These are phyloP conservation scores for Hevea brasiliensis DNA, from an alignment of 345 rosid species.

Conservation along the genomic window DNA sequence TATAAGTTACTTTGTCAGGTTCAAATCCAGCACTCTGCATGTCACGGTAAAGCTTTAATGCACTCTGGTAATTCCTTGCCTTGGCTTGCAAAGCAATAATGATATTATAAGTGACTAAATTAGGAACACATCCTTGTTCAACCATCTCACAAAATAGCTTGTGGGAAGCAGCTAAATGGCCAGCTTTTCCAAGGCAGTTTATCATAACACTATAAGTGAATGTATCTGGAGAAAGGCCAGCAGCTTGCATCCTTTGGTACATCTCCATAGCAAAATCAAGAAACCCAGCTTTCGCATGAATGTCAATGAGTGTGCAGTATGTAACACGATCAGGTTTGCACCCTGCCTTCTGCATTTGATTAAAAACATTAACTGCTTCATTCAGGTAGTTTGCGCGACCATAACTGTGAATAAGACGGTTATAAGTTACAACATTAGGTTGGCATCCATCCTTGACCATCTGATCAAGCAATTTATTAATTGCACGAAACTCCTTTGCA, in stretches of 20 bases:
- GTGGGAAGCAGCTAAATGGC: conserved; percentile 75
- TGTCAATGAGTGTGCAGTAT: conserved; percentile 85
- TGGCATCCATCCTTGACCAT: conserved; percentile 80
- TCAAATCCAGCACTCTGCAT: conserved; percentile 79
- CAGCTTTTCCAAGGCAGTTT: conserved; percentile 96
- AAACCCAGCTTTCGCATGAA: conserved; percentile 94
- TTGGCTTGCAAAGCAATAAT: conserved; percentile 92
- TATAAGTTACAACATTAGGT: conserved; percentile 88
- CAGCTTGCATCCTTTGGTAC: conserved; percentile 76
- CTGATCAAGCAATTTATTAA: conserved; percentile 70
- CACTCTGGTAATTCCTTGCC: conserved; percentile 78
- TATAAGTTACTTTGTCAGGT: conserved; percentile 90
- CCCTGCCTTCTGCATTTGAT: conserved; percentile 71
- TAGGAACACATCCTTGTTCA: conserved; percentile 81
- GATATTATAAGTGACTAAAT: conserved; percentile 77
- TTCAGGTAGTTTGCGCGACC: conserved; percentile 87
- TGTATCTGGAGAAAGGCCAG: conserved; percentile 86
- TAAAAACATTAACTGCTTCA: conserved; percentile 69
- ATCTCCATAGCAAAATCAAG: conserved; percentile 85
- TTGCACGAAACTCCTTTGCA: conserved; percentile 64
- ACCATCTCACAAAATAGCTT: conserved; percentile 81
- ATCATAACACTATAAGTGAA: conserved; percentile 91
- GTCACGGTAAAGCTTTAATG: conserved; percentile 72
- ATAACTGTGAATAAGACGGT: conserved; percentile 88
- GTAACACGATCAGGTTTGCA: conserved; percentile 92